Evolutionary conservation across 805 yeast species (phyloP), one percentile per base, ranked within the genome.

Genomic region (Candida bentonensis): DNA sequence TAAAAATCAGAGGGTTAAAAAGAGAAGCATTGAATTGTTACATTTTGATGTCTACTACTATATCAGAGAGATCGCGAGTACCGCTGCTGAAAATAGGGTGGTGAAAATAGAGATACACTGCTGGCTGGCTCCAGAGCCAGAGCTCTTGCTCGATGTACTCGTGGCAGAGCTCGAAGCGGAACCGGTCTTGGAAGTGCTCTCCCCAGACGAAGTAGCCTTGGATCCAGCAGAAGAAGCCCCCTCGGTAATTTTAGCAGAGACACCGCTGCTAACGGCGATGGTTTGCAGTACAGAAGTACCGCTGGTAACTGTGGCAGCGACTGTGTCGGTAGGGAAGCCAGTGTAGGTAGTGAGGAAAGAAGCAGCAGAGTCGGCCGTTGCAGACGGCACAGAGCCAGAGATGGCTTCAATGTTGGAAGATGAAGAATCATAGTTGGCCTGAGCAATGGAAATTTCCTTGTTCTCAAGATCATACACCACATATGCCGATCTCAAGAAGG

Each of bases 381-480:
- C 58, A 27, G 55, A 47, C 3, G 64, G 64, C 21, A 61, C 55
- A 2, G 53, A 51, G 23, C 48, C 39, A 15, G 51, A 43, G 40
- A 56, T 57, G 22, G 49, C 57, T 39, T 57, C 63, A 44, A 58
- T 48, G 42, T 49, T 40, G 41, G 49, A 39, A 9, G 60, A 25
- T 22, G 57, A 44, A 15, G 43, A 48, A 49, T 59, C 52, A 46
- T 43, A 55, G 22, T 44, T 48, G 33, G 73, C 68, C 47, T 67
- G 72, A n/a, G 80, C 86, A 44, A 82, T 49, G 0, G 79, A 73
- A 25, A 80, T 63, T 54, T 73, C 67, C 41, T 57, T 59, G 52
- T 70, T 70, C 21, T 78, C 84, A 42, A 79, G 63, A 57, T 83
- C 83, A 58, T 71, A 79, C 15, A 79, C 85, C 21, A 73, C 70